phyloP scores from a whole-genome alignment of 805 yeast genomes.

The Wickerhamomyces kurtzmanii region DNA sequence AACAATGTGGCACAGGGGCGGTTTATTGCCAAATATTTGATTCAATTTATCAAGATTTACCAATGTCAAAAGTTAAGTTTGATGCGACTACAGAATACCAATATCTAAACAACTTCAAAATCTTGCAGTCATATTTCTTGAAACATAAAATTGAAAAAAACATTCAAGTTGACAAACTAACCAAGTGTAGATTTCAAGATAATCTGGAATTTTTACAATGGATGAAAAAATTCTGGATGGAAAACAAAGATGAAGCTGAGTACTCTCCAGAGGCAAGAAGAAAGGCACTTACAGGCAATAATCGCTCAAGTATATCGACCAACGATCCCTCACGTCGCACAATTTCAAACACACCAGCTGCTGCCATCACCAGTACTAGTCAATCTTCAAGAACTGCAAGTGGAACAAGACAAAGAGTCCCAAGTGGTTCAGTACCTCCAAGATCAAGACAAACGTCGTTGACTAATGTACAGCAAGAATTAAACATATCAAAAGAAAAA shows the following conservation, averaged over 20 bases:
- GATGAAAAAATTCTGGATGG: slow-evolving; percentile 78
- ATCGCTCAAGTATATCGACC: background rate
- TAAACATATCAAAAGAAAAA: slow-evolving; percentile 32
- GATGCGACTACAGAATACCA: slow-evolving; percentile 68
- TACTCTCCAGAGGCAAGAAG: slow-evolving; percentile 67
- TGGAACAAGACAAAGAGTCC: slow-evolving; percentile 9
- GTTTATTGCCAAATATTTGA: slow-evolving; percentile 91
- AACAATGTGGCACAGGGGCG: slow-evolving; percentile 94
- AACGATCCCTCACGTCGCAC: slow-evolving; percentile 1
- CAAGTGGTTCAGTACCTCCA: slow-evolving; percentile 17
- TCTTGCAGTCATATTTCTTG: slow-evolving; percentile 73
- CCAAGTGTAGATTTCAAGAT: slow-evolving; percentile 87
- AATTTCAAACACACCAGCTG: slow-evolving; percentile 2
- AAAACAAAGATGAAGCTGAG: slow-evolving; percentile 52
- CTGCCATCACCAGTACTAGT: slow-evolving; percentile 5
- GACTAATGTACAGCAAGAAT: slow-evolving; percentile 28
- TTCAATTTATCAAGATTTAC: slow-evolving; percentile 72
- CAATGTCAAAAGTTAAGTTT: slow-evolving; percentile 70
- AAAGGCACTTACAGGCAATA: slow-evolving; percentile 17
- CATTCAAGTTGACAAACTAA: slow-evolving; percentile 72
- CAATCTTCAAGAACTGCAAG: slow-evolving; percentile 7
- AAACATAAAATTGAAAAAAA: slow-evolving; percentile 61
- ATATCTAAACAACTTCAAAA: slow-evolving; percentile 69
- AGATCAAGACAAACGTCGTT: slow-evolving; percentile 17
- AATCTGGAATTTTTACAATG: slow-evolving; percentile 92